Conservation (phyloP, 2,329 filamentous ascomycete species). For the Pyrenochaeta sp. region DNA sequence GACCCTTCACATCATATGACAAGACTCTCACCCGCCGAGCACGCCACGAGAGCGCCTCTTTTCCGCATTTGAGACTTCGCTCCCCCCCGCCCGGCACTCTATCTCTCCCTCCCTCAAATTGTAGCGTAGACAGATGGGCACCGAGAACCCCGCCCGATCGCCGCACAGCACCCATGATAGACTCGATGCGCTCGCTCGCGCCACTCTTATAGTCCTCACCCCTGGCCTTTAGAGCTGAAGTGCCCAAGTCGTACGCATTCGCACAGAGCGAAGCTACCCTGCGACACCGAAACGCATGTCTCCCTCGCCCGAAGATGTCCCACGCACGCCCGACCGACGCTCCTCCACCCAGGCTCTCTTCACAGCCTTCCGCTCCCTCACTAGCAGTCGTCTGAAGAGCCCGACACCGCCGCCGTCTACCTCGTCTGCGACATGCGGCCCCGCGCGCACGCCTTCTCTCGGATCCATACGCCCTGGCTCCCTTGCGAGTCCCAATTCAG, state of each 20-base stretch:
- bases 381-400: slow-evolving; percentile 46
- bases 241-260: neutral
- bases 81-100: neutral
- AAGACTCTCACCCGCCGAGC: slow-evolving; percentile 8
- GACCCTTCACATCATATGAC: slow-evolving; percentile 12
- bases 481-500: slow-evolving; percentile 30
- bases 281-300: slow-evolving; percentile 43
- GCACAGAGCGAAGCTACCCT: slow-evolving; percentile 1
- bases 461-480: slow-evolving; percentile 29
- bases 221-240: slow-evolving; percentile 6
- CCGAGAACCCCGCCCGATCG: slow-evolving; percentile 23
- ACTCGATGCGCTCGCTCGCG: slow-evolving; percentile 26
- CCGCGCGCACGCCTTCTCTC: slow-evolving; percentile 41
- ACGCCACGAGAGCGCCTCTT: slow-evolving; percentile 7
- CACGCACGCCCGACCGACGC: slow-evolving; percentile 49
- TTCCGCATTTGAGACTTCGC: slow-evolving; percentile 1
- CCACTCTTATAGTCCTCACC: slow-evolving; percentile 16
- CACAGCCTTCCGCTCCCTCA: slow-evolving; percentile 49
- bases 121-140: slow-evolving; percentile 21
- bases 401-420: slow-evolving; percentile 41
- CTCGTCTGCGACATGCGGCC: slow-evolving; percentile 40
- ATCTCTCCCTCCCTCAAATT: slow-evolving; percentile 2
- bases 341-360: slow-evolving; percentile 50
- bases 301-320: slow-evolving; percentile 46
- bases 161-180: slow-evolving; percentile 23